Conservation (phyloP, 768 basidiomycete species). For the Boletus fagicola region DNA sequence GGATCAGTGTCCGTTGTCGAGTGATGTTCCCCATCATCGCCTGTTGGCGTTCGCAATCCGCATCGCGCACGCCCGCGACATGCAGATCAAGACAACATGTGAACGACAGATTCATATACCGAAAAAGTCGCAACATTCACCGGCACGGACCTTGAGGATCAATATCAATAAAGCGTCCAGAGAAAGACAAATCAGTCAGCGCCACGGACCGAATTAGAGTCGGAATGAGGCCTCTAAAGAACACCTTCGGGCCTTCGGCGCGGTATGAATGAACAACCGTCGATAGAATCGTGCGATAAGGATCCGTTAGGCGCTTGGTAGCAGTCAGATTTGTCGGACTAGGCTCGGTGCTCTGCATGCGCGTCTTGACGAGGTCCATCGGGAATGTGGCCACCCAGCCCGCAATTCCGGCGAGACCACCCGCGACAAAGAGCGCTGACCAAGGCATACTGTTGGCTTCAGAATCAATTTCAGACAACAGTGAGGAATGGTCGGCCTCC, state of each 20-base stretch:
- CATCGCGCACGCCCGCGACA: background rate
- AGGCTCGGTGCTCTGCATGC: constrained; percentile 61
- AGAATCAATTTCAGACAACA: constrained; percentile 43
- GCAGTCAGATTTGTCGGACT: background rate
- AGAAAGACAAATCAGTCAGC: background rate
- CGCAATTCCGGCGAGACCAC: constrained; percentile 71
- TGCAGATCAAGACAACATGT: constrained; percentile 27
- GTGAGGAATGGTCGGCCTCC: constrained; percentile 32
- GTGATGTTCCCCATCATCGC: background rate
- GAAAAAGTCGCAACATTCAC: constrained; percentile 85
- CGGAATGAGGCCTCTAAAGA: constrained; percentile 74
- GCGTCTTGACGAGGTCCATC: constrained; percentile 87
- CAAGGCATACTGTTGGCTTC: constrained; percentile 41
- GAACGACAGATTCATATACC: constrained; percentile 64
- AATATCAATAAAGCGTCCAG: background rate
- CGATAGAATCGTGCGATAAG: constrained; percentile 57
- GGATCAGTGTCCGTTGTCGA: background rate
- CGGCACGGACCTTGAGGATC: constrained; percentile 59
- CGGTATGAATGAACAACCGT: constrained; percentile 61
- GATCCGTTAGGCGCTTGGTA: constrained; percentile 34
- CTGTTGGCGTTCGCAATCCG: background rate
- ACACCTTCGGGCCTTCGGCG: constrained; percentile 64
- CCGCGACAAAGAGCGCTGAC: constrained; percentile 65
- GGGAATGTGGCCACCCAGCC: constrained; percentile 86
- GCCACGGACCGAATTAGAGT: constrained; percentile 67